Evolutionary conservation across 2,329 filamentous ascomycete species (phyloP), one percentile per base, ranked within the genome.

Genomic region (Simplicillium sp.): DNA sequence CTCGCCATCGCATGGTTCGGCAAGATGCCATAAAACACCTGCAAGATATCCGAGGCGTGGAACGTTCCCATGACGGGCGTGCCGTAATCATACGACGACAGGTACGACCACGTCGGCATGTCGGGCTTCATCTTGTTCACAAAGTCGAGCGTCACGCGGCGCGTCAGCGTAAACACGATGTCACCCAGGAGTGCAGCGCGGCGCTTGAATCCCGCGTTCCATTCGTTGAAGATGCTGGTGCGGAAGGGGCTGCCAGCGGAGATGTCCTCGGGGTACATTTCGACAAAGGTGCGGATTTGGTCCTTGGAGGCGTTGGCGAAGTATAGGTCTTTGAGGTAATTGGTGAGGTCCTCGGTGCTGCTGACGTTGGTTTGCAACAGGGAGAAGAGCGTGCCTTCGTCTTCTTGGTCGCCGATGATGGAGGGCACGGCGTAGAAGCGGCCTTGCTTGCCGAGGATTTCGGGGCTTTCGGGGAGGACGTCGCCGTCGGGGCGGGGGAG

Each of bases 171-270:
- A 60, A 92, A 90, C 2, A 75, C 75, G 0, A 87, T 52, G 54
- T 92, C 86, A 12, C 86, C 86, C 0, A 89, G 65, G 20, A 90
- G 75, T 29, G 85, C 84, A 2, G 83, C 79, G 0, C 87, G 65
- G 12, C 83, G 81, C 60, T 89, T 90, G 69, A 79, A 89, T 48
- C 85, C 75, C 0, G 85, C 83, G 54, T 85, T 88, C 52, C 78
- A 67, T 52, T 82, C 79, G 62, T 90, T 85, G n/a, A 82, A 47
- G 9, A 73, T 46, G 1, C 74, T 67, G 0, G 84, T 89, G 38
- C 78, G 70, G 67, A 86, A 89, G 1, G 86, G 86, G 2, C 79
- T 84, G 29, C 85, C 85, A 14, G 71, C 45, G 8, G 67, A 62
- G 15, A 69, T 56, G 17, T 66, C 64, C n/a, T 70, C 57, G 2